These are phyloP conservation scores for Drechslera avenae DNA, from an alignment of 2,329 filamentous ascomycete genomes.

Conservation along the genomic window DNA sequence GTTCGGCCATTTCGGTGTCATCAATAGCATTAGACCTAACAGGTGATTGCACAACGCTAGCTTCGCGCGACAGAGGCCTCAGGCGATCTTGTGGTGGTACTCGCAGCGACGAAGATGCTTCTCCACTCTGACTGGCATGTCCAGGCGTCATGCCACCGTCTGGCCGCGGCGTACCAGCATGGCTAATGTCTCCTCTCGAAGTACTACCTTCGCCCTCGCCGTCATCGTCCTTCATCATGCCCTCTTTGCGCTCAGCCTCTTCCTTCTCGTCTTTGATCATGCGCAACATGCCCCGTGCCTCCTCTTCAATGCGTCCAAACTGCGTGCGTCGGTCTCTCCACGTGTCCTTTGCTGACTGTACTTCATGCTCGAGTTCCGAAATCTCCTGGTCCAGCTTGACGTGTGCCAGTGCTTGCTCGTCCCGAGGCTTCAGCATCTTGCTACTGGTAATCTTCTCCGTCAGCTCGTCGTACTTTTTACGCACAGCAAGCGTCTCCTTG, in stretches of 20 bases:
- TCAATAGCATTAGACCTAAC: slow-evolving; percentile 30
- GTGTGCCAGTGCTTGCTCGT: slow-evolving; percentile 78
- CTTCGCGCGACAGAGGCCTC: slow-evolving; percentile 36
- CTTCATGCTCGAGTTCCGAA: slow-evolving; percentile 82
- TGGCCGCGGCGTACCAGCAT: slow-evolving; percentile 53
- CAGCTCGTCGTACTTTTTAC: slow-evolving; percentile 85
- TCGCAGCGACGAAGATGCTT: slow-evolving; percentile 33
- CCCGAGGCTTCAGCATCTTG: slow-evolving; percentile 76
- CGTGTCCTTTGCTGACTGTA: slow-evolving; percentile 76
- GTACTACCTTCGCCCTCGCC: slow-evolving; percentile 49
- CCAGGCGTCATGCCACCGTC: slow-evolving; percentile 51
- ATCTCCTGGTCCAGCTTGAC: slow-evolving; percentile 88
- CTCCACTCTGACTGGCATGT: slow-evolving; percentile 42
- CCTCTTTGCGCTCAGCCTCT: slow-evolving; percentile 85
- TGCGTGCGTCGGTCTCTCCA: slow-evolving; percentile 86
- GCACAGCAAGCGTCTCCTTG: slow-evolving; percentile 69
- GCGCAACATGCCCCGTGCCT: slow-evolving; percentile 82
- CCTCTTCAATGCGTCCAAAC: slow-evolving; percentile 86
- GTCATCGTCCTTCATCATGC: slow-evolving; percentile 55
- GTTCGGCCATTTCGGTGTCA: slow-evolving; percentile 42
- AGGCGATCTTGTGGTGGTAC: slow-evolving; percentile 42
- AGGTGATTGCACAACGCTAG: slow-evolving; percentile 35
- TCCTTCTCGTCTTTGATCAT: slow-evolving; percentile 95
- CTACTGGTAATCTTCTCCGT: slow-evolving; percentile 87
- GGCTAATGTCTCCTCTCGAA: slow-evolving; percentile 47